A percentile compares a stretch with the other conserved stretches of the same genome.
Conservation (phyloP, 2,329 filamentous ascomycete species). For the Fusarium tupiense region DNA sequence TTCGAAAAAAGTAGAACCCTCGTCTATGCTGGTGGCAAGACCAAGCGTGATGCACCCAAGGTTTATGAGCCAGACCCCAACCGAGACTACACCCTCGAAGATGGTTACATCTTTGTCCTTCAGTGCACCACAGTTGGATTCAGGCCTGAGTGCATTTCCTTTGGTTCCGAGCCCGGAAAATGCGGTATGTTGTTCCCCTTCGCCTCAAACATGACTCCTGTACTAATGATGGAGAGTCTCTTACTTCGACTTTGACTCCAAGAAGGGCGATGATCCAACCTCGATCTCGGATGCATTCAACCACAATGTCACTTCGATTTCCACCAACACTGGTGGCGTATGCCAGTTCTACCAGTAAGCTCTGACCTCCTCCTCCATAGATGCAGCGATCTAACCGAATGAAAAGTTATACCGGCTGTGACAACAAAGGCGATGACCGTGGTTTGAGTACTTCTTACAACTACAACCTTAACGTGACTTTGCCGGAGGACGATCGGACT, state of each 20-base stretch:
- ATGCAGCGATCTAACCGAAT: not conserved
- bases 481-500: not conserved
- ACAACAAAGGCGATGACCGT: not conserved
- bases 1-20: not conserved
- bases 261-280: not conserved
- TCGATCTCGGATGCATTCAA: not conserved
- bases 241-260: not conserved
- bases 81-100: not conserved
- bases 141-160: not conserved
- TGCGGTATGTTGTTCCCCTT: not conserved
- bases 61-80: not conserved
- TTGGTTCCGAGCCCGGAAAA: not conserved
- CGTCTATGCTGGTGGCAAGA: not conserved
- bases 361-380: not conserved
- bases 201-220: not conserved
- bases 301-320: not conserved
- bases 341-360: constrained; percentile 9
- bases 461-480: not conserved
- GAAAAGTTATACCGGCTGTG: not conserved
- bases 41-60: not conserved
- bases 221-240: not conserved
- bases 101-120: not conserved
- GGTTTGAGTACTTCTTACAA: not conserved
- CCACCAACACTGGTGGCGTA: not conserved
- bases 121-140: not conserved